These are phyloP conservation scores for Russula virescens DNA, from an alignment of 768 basidiomycete species.

Conservation along the genomic window DNA sequence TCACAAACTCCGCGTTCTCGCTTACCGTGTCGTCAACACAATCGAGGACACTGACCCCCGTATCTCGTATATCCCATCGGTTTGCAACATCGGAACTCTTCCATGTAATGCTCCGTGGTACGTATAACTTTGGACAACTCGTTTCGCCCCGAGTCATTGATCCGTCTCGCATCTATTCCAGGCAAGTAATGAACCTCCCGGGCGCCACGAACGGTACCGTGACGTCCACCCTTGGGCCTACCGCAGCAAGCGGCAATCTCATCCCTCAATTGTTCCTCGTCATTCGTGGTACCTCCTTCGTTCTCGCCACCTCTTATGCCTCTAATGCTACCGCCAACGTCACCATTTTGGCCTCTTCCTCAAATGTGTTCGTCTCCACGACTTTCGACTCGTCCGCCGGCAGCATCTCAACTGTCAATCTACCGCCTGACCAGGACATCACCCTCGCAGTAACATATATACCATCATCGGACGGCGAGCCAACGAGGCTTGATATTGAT, in stretches of 20 bases:
- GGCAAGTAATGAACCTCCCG: conserved; percentile 19
- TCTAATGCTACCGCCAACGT: conserved; percentile 26
- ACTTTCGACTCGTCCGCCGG: conserved; percentile 20
- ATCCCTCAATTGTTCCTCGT: conserved; percentile 26
- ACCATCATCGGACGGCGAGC: conserved; percentile 2
- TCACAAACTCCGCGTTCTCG: neutral
- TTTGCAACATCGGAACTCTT: conserved; percentile 12
- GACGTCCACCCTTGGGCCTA: conserved; percentile 23
- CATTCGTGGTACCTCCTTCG: conserved; percentile 23
- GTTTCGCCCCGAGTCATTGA: neutral
- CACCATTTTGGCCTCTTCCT: conserved; percentile 24
- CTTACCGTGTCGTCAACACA: neutral
- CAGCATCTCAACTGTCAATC: conserved; percentile 19
- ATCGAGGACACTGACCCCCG: conserved; percentile 23
- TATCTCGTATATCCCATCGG: conserved; percentile 22
- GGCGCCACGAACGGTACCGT: conserved; percentile 23
- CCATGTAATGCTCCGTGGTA: conserved; percentile 17
- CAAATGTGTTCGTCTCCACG: conserved; percentile 18
- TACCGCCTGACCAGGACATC: conserved; percentile 21
- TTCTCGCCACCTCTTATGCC: conserved; percentile 18
- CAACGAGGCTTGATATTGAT: conserved; percentile 25
- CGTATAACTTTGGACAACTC: neutral
- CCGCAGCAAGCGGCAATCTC: conserved; percentile 1
- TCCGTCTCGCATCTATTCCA: conserved; percentile 8
- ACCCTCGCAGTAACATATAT: conserved; percentile 24